Percentiles rank a stretch among this genome's conserved stretches.
Conservation (phyloP, 176 grass and related monocot species). For the sorghum (Sorghum bicolor) region Sorghum_bicolor_NCBIv3 NC_012879.2:24409001-24409500, state of each 20-base stretch:
- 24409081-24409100: too few relatives aligned
- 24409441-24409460: constrained; percentile 86
- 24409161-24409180: too few relatives aligned
- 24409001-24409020: too few relatives aligned
- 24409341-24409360: not conserved
- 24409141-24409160: too few relatives aligned
- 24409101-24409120: too few relatives aligned
- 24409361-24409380: constrained; percentile 44
- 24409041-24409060: too few relatives aligned
- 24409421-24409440: constrained; percentile 95
- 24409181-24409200: too few relatives aligned
- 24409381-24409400: constrained; percentile 99
- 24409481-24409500: constrained; percentile 91
- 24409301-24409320: not conserved
- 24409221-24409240: not conserved
- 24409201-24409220: not conserved
- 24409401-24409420: constrained; percentile 91
- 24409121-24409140: too few relatives aligned
- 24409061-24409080: too few relatives aligned
- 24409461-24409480: constrained; percentile 94
- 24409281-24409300: constrained; percentile 1
- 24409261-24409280: not conserved
- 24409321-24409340: not conserved
- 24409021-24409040: too few relatives aligned
- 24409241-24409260: not conserved